Conservation (phyloP, 108 stramenopile species). For the Skeletonema costatum region DNA sequence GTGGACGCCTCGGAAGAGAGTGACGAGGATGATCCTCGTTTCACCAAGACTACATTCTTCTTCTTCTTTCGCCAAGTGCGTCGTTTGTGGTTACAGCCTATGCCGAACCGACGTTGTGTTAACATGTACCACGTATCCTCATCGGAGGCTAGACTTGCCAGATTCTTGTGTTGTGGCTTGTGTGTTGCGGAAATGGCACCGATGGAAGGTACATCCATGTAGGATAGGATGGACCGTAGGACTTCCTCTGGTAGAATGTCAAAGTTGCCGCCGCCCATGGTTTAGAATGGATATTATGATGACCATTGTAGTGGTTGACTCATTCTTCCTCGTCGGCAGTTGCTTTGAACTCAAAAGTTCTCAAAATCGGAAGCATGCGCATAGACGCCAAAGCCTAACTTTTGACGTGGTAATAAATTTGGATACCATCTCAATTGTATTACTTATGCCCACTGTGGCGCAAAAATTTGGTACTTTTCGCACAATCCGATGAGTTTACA, state of each 20-base stretch:
- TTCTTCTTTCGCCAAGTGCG: background rate
- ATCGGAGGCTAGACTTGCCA: conserved; percentile 31
- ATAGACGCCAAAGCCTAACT: background rate
- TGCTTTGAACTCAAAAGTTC: background rate
- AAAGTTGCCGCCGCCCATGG: conserved; percentile 8
- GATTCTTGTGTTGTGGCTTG: background rate
- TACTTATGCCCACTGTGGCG: background rate
- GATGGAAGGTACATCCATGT: conserved; percentile 40
- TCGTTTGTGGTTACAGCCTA: conserved; percentile 21
- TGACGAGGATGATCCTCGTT: conserved; percentile 1
- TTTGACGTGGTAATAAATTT: background rate
- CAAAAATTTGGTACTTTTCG: background rate
- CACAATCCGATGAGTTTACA: background rate
- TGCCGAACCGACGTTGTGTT: conserved; percentile 41
- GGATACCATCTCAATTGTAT: background rate
- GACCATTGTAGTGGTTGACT: background rate
- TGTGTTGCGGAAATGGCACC: conserved; percentile 9
- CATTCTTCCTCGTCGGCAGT: background rate
- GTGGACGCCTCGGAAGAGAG: background rate
- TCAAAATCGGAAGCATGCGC: background rate
- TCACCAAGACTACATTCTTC: conserved; percentile 1
- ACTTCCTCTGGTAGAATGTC: conserved; percentile 39
- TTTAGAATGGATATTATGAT: too few relatives aligned
- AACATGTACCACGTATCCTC: conserved; percentile 36
- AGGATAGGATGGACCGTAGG: conserved; percentile 20